These are phyloP conservation scores for Rhodotorula sp. DNA, from an alignment of 1,284 basidiomycete species.

Conservation along the genomic window DNA sequence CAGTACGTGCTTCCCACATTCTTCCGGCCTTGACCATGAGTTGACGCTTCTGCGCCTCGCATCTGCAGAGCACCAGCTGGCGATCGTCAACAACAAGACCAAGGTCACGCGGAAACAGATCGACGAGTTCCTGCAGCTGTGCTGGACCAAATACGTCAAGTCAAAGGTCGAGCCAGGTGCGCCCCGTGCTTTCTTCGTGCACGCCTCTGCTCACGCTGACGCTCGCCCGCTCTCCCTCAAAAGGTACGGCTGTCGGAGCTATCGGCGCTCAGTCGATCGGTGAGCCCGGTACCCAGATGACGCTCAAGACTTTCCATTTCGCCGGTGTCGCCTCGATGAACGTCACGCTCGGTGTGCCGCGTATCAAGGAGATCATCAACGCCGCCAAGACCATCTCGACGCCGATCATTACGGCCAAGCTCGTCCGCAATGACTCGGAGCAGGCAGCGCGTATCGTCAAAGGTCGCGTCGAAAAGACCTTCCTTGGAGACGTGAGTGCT, in stretches of 20 bases:
- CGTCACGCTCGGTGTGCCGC: constrained; percentile 97
- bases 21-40: not conserved
- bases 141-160: constrained; percentile 87
- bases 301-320: constrained; percentile 99
- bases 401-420: constrained; percentile 94
- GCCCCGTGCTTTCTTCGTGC: constrained; percentile 17
- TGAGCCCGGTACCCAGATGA: constrained; percentile 99
- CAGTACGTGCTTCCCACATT: not conserved
- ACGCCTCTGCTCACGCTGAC: constrained; percentile 12
- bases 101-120: constrained; percentile 86
- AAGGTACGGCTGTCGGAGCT: constrained; percentile 94
- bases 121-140: constrained; percentile 74
- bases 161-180: constrained; percentile 90
- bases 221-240: constrained; percentile 1
- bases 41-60: not conserved
- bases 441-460: constrained; percentile 96
- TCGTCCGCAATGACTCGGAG: constrained; percentile 72
- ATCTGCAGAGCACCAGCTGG: not conserved
- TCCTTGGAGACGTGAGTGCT: constrained; percentile 78
- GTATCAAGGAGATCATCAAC: constrained; percentile 99
- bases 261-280: constrained; percentile 99
- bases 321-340: constrained; percentile 99
- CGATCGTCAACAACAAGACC: constrained; percentile 78
- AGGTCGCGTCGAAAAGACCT: constrained; percentile 91
- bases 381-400: constrained; percentile 96